phyloP scores from a whole-genome alignment of 2,329 filamentous ascomycete genomes.

The Mycosphaerella sp. region DNA sequence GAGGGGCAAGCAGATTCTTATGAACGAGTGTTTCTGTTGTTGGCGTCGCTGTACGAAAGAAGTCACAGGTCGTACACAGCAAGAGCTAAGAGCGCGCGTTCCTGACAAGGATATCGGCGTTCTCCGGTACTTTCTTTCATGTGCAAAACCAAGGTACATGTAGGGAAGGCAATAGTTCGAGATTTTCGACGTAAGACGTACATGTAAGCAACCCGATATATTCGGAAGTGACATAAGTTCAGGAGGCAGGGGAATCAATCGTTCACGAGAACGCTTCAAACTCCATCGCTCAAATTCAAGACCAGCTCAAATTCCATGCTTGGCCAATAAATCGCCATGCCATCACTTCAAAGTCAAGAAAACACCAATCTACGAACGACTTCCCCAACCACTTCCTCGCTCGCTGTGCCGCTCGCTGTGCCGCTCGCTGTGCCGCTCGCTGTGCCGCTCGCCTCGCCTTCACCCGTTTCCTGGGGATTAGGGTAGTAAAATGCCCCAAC shows the following conservation, averaged over 20 bases:
- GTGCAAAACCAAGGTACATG: too few species aligned
- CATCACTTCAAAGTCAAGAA: not conserved
- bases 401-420: constrained; percentile 3
- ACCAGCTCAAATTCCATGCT: not conserved
- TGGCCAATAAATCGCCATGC: not conserved
- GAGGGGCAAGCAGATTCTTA: too few species aligned
- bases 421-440: constrained; percentile 6
- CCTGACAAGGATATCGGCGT: too few species aligned
- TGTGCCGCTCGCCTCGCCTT: not conserved
- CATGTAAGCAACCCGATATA: too few species aligned
- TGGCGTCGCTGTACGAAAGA: too few species aligned
- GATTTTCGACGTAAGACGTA: too few species aligned
- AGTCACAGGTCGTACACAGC: too few species aligned
- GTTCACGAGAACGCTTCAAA: not conserved
- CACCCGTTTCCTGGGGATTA: not conserved
- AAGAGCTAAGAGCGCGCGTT: too few species aligned
- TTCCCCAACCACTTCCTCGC: constrained; percentile 1
- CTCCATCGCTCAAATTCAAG: not conserved
- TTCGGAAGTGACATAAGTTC: too few species aligned
- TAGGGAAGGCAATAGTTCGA: too few species aligned
- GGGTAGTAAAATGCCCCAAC: constrained; percentile 58
- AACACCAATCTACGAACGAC: constrained; percentile 10
- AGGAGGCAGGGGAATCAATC: not conserved
- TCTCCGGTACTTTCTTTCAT: too few species aligned
- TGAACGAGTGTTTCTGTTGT: too few species aligned